Conservation (phyloP, 192 early-diverging fungal genomes). For the Linnemannia hyalina region DNA sequence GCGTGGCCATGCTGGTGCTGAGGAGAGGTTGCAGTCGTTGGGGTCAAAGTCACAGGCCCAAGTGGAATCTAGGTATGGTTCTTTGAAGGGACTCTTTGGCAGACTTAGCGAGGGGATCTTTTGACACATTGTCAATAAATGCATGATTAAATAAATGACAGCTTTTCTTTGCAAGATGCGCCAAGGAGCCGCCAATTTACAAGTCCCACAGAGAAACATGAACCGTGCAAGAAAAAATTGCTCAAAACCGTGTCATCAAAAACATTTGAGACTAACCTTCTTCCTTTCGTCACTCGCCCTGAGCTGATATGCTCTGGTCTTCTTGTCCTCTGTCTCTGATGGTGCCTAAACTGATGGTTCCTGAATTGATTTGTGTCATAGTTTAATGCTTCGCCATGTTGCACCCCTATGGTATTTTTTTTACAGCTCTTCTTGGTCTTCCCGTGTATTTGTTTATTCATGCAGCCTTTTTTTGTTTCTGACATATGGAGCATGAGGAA, state of each 20-base stretch:
- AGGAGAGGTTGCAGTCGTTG: neutral
- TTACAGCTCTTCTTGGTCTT: neutral
- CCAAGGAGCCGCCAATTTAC: too few species aligned
- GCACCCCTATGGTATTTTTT: neutral
- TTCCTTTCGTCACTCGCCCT: neutral
- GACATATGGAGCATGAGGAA: too few species aligned
- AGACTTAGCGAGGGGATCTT: neutral
- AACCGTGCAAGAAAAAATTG: neutral
- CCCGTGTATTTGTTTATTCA: neutral
- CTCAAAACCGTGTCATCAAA: neutral
- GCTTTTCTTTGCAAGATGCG: too few species aligned
- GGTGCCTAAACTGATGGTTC: neutral
- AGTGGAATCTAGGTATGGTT: neutral
- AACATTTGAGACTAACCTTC: neutral
- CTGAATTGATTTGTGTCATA: neutral
- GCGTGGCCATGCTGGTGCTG: neutral
- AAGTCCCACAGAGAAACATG: too few species aligned
- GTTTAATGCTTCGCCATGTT: neutral
- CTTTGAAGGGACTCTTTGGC: neutral
- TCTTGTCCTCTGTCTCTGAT: neutral
- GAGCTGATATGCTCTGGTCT: too few species aligned
- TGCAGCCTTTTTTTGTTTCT: neutral
- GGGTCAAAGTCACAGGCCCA: neutral
- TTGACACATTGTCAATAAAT: neutral
- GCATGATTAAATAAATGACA: too few species aligned